phyloP scores from a whole-genome alignment of 208 protist genomes.

The Porcisia deanei region DNA sequence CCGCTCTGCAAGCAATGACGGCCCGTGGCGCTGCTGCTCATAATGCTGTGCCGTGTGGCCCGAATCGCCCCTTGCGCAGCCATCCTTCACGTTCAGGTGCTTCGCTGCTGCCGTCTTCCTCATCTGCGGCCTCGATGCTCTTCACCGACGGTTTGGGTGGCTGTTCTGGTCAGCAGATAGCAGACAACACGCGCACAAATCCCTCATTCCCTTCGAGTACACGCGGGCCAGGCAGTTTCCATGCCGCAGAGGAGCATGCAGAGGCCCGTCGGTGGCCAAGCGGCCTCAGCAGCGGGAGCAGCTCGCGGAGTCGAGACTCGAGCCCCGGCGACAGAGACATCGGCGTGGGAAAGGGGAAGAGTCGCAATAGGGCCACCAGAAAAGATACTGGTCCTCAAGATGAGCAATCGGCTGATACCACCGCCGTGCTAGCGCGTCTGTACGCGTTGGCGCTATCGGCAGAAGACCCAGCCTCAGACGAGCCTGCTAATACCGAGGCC shows the following conservation, averaged over 20 bases:
- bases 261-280: not conserved
- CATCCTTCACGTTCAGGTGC: not conserved
- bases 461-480: not conserved
- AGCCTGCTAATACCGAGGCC: not conserved
- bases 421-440: slow-evolving; percentile 24
- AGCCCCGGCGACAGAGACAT: slow-evolving; percentile 1
- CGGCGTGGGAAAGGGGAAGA: not conserved
- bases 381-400: not conserved
- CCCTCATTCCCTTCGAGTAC: not conserved
- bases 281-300: slow-evolving; percentile 4
- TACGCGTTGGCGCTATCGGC: slow-evolving; percentile 13
- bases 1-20: not conserved
- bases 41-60: not conserved
- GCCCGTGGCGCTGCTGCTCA: not conserved
- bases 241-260: not conserved
- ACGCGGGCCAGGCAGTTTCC: not conserved
- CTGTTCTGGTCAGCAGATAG: not conserved
- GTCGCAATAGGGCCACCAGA: not conserved
- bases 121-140: slow-evolving; percentile 1
- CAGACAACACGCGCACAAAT: not conserved
- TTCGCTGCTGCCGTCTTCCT: not conserved
- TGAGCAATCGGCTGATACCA: not conserved
- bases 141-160: slow-evolving; percentile 6
- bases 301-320: slow-evolving; percentile 1
- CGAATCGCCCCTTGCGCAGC: not conserved